phyloP scores from a whole-genome alignment of 306 rosid species.

The Calophaca sinica region DNA sequence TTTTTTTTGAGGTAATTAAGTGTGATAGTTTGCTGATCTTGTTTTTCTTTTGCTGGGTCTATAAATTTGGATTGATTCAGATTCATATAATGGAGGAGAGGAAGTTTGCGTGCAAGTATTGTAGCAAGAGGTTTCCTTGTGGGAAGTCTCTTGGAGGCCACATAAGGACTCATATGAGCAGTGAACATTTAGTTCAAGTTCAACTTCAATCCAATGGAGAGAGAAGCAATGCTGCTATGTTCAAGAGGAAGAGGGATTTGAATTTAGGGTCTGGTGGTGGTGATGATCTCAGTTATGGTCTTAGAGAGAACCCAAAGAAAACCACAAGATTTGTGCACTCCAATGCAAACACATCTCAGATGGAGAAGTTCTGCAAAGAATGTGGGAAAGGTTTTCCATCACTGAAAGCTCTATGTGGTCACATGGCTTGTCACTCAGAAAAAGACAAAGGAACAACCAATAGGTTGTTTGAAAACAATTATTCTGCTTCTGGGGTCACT shows the following conservation, averaged over 20 bases:
- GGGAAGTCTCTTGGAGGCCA: slow-evolving; percentile 87
- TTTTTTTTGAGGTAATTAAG: slow-evolving; percentile 50
- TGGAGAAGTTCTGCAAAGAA: slow-evolving; percentile 67
- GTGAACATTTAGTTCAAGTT: slow-evolving; percentile 25
- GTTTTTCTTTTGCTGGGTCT: slow-evolving; percentile 31
- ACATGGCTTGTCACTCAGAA: slow-evolving; percentile 84
- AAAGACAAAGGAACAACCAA: slow-evolving; percentile 54
- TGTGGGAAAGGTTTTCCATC: slow-evolving; percentile 82
- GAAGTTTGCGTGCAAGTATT: slow-evolving; percentile 77
- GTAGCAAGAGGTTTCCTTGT: slow-evolving; percentile 65
- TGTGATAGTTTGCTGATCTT: slow-evolving; percentile 38
- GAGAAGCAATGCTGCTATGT: slow-evolving; percentile 40
- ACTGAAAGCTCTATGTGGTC: slow-evolving; percentile 78
- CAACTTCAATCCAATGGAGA: slow-evolving; percentile 19
- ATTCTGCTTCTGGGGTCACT: slow-evolving; percentile 11
- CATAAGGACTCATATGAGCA: slow-evolving; percentile 79
- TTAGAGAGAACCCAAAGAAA: slow-evolving; percentile 85
- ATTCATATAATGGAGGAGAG: slow-evolving; percentile 54
- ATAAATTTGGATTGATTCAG: slow-evolving; percentile 32
- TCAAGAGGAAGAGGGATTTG: slow-evolving; percentile 56
- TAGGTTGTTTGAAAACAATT: not conserved
- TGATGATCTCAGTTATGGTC: slow-evolving; percentile 59
- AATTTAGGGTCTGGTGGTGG: slow-evolving; percentile 51
- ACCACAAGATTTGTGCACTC: slow-evolving; percentile 70
- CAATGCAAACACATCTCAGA: slow-evolving; percentile 41